These are phyloP conservation scores for Thyridium curvatum DNA, from an alignment of 2,329 filamentous ascomycete genomes.

Conservation along the genomic window DNA sequence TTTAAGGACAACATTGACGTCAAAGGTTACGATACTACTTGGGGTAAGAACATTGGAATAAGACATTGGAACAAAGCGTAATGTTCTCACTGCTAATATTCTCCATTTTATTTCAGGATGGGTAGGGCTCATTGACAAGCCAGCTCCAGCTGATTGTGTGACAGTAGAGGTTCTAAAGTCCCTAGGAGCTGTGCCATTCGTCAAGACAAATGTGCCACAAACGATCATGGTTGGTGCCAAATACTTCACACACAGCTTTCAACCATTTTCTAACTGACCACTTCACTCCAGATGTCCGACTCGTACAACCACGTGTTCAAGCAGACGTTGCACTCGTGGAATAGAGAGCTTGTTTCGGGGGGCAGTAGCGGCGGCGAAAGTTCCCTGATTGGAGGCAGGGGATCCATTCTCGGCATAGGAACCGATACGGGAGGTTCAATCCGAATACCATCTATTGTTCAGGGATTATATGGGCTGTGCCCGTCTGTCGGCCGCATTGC, in stretches of 20 bases:
- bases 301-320: conserved; percentile 59
- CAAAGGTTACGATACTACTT: conserved; percentile 40
- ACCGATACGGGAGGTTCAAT: conserved; percentile 54
- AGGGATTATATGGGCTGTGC: conserved; percentile 47
- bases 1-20: conserved; percentile 66
- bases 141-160: conserved; percentile 33
- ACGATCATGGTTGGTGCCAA: conserved; percentile 27
- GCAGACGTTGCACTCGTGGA: conserved; percentile 52
- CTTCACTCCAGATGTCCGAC: conserved; percentile 29
- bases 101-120: conserved; percentile 33
- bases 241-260: too few species aligned
- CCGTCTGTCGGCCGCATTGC: conserved; percentile 53
- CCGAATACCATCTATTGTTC: conserved; percentile 43
- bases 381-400: conserved; percentile 50
- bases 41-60: too few species aligned
- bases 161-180: conserved; percentile 31
- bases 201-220: conserved; percentile 49
- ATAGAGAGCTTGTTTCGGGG: conserved; percentile 50
- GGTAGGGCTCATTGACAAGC: conserved; percentile 53
- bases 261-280: too few species aligned
- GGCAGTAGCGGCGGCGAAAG: conserved; percentile 61
- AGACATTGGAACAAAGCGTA: too few species aligned
- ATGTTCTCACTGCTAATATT: too few species aligned
- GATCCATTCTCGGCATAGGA: conserved; percentile 52
- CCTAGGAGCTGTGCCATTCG: conserved; percentile 44